These are phyloP conservation scores for Pholiota conissans DNA, from an alignment of 768 basidiomycete genomes.

Conservation along the genomic window DNA sequence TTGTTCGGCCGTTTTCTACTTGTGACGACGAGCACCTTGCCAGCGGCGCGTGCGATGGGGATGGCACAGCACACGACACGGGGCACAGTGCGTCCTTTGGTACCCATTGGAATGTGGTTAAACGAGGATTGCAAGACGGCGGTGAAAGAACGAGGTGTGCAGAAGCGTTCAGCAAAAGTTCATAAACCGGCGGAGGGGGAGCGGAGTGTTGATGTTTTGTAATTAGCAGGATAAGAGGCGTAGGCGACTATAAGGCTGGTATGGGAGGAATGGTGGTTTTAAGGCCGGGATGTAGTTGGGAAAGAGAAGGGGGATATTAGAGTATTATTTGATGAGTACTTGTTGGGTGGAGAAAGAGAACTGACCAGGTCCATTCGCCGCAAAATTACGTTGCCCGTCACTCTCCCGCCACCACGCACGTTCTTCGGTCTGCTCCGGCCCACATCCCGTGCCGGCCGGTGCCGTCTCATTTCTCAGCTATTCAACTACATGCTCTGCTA, in stretches of 20 bases:
- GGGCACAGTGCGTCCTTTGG: constrained; percentile 78
- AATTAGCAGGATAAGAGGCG: neutral
- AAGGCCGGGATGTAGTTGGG: constrained; percentile 16
- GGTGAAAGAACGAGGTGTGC: constrained; percentile 12
- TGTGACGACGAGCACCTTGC: constrained; percentile 81
- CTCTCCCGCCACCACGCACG: constrained; percentile 44
- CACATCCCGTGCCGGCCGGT: constrained; percentile 10
- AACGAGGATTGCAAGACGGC: constrained; percentile 5
- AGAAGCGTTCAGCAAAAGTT: constrained; percentile 24
- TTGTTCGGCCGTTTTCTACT: constrained; percentile 77
- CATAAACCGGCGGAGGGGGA: neutral
- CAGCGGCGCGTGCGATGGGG: constrained; percentile 70
- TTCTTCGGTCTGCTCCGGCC: constrained; percentile 41
- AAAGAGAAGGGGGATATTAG: constrained; percentile 20
- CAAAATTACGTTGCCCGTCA: constrained; percentile 34
- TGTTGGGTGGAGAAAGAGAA: constrained; percentile 22
- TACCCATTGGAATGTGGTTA: constrained; percentile 38
- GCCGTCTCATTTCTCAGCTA: constrained; percentile 6
- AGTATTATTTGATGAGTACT: constrained; percentile 19
- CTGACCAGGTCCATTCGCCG: constrained; percentile 23
- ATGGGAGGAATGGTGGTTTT: constrained; percentile 13
- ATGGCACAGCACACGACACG: constrained; percentile 92
- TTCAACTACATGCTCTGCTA: constrained; percentile 8
- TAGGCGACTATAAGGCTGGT: constrained; percentile 18
- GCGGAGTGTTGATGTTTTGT: neutral